phyloP scores from a whole-genome alignment of 768 basidiomycete genomes.

The Multifurca ochricompacta region DNA sequence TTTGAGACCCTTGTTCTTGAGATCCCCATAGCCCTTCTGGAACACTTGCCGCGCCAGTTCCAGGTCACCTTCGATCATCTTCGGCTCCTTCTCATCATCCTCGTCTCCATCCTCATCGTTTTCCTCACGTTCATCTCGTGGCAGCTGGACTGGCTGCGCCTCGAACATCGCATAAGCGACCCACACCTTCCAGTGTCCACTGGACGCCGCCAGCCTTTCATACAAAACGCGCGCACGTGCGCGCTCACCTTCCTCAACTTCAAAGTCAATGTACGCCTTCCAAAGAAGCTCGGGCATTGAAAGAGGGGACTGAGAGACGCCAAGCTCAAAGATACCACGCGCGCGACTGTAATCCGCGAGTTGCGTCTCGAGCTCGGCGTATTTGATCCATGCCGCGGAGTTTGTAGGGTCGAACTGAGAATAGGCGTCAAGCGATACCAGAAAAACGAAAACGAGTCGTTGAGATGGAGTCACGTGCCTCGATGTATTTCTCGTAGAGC shows the following conservation, averaged over 20 bases:
- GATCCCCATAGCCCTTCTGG: constrained; percentile 78
- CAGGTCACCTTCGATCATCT: constrained; percentile 66
- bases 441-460: not conserved
- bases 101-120: constrained; percentile 52
- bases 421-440: not conserved
- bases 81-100: constrained; percentile 41
- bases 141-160: constrained; percentile 62
- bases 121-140: constrained; percentile 58
- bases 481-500: constrained; percentile 90
- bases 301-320: constrained; percentile 69
- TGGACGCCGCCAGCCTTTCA: constrained; percentile 76
- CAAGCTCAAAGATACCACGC: constrained; percentile 91
- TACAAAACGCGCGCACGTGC: constrained; percentile 78
- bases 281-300: constrained; percentile 94
- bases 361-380: constrained; percentile 82
- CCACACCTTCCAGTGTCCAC: constrained; percentile 96
- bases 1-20: constrained; percentile 75
- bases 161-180: constrained; percentile 93
- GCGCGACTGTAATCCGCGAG: constrained; percentile 84
- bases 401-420: constrained; percentile 79
- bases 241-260: constrained; percentile 88
- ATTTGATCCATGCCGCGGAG: constrained; percentile 93
- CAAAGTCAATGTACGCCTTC: constrained; percentile 97
- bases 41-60: constrained; percentile 70
- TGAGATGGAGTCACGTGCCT: constrained; percentile 39